phyloP scores from a whole-genome alignment of 805 yeast genomes.

The Sugiyamaella qingdaonensis region DNA sequence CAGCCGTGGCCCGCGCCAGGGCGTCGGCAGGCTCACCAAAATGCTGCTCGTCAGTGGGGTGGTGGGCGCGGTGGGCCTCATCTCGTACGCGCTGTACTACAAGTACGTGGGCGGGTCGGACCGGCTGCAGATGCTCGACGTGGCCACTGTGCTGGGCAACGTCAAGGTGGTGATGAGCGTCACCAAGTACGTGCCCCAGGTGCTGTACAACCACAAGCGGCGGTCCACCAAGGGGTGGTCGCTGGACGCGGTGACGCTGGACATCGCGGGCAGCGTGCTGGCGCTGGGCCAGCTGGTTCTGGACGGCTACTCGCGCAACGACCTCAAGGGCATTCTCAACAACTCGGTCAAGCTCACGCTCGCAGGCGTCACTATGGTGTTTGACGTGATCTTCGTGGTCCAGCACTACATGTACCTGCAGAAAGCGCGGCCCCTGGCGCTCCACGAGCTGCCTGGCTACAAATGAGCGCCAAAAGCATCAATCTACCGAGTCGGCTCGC shows the following conservation, averaged over 20 bases:
- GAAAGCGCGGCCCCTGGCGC: background rate
- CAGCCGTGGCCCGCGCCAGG: conserved; percentile 30
- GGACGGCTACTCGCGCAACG: conserved; percentile 36
- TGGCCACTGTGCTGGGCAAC: conserved; percentile 41
- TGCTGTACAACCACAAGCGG: conserved; percentile 39
- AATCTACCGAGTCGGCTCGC: too few species aligned
- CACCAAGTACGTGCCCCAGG: conserved; percentile 48
- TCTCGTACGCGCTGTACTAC: conserved; percentile 27
- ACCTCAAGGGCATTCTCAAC: conserved; percentile 31
- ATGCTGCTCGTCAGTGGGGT: conserved; percentile 21
- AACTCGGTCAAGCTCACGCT: conserved; percentile 46
- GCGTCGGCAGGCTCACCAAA: conserved; percentile 26
- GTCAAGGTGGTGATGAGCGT: conserved; percentile 43
- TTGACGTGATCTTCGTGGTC: conserved; percentile 30
- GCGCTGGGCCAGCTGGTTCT: conserved; percentile 39
- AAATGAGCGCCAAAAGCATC: too few species aligned
- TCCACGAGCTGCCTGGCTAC: too few species aligned
- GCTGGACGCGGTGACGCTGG: conserved; percentile 38
- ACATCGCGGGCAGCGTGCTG: conserved; percentile 41
- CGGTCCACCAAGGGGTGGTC: conserved; percentile 46
- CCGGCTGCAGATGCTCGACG: conserved; percentile 31
- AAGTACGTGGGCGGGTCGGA: conserved; percentile 9
- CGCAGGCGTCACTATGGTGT: conserved; percentile 34
- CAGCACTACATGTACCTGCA: conserved; percentile 25
- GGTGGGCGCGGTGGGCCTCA: conserved; percentile 20